phyloP scores from a whole-genome alignment of 2,329 filamentous ascomycete species.

The Metarhizium sp. region DNA sequence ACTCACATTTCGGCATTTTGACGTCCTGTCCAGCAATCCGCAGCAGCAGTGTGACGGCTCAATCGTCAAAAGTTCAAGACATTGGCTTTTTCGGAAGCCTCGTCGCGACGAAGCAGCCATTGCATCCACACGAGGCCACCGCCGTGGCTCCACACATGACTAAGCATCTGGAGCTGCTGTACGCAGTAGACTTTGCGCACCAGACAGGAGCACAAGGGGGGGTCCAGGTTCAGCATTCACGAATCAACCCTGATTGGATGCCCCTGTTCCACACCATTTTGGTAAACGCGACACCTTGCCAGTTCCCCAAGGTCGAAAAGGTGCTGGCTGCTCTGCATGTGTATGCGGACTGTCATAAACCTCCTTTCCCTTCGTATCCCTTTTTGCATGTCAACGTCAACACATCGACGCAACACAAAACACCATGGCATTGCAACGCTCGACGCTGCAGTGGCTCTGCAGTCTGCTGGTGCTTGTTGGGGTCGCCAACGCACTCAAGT shows the following conservation, averaged over 20 bases:
- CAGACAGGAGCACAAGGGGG: neutral
- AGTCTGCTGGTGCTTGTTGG: slow-evolving; percentile 46
- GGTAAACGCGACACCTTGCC: slow-evolving; percentile 8
- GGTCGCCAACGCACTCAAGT: slow-evolving; percentile 67
- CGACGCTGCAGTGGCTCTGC: slow-evolving; percentile 49
- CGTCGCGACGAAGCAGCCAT: neutral
- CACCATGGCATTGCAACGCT: slow-evolving; percentile 39
- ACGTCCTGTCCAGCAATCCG: neutral
- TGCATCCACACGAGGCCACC: too few species aligned
- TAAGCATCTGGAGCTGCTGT: too few species aligned
- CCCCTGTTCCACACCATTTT: neutral
- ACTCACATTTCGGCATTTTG: slow-evolving; percentile 9
- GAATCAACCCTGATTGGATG: neutral
- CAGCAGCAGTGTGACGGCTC: neutral
- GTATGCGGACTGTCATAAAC: neutral
- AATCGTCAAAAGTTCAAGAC: slow-evolving; percentile 2
- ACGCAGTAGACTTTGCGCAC: neutral
- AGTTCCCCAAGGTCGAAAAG: neutral
- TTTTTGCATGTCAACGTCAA: slow-evolving; percentile 7
- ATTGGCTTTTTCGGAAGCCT: neutral
- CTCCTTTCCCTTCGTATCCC: neutral
- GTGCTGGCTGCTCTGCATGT: neutral
- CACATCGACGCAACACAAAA: neutral
- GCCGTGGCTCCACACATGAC: neutral
- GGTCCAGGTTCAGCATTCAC: neutral